phyloP scores from a whole-genome alignment of 129 eudicot genomes.

The Lactuca saligna region DNA sequence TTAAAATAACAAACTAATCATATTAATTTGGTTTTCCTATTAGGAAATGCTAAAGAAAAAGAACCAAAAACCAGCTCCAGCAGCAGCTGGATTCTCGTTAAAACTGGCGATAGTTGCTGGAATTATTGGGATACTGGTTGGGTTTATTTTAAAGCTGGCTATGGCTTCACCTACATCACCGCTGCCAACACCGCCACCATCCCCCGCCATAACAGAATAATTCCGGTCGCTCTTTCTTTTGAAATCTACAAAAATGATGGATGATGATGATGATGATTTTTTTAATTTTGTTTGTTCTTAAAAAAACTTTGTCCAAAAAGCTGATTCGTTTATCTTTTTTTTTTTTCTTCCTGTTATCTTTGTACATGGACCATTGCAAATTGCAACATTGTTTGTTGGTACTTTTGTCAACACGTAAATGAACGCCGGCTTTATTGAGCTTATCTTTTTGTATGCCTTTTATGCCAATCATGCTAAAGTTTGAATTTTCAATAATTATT shows the following conservation, averaged over 20 bases:
- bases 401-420: conserved; percentile 16
- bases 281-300: conserved; percentile 23
- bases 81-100: conserved; percentile 53
- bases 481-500: too few species aligned
- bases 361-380: conserved; percentile 41
- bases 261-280: conserved; percentile 12
- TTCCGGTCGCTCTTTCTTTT: neutral
- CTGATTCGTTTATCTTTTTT: conserved; percentile 26
- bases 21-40: conserved; percentile 1
- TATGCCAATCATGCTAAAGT: neutral
- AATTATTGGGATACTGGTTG: conserved; percentile 62
- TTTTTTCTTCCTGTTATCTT: neutral
- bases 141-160: conserved; percentile 58
- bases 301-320: conserved; percentile 25
- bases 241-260: neutral
- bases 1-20: neutral
- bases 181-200: conserved; percentile 33
- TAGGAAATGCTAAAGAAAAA: conserved; percentile 63
- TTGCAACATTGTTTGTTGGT: conserved; percentile 29
- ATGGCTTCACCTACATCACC: conserved; percentile 42
- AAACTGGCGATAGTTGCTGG: conserved; percentile 64
- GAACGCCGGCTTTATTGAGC: conserved; percentile 2
- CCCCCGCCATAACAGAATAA: conserved; percentile 32
- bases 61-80: conserved; percentile 33
- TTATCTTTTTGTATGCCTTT: neutral